Base-by-base conservation (phyloP, 805 yeast genomes). In the Metschnikowia colocasiae region DNA sequence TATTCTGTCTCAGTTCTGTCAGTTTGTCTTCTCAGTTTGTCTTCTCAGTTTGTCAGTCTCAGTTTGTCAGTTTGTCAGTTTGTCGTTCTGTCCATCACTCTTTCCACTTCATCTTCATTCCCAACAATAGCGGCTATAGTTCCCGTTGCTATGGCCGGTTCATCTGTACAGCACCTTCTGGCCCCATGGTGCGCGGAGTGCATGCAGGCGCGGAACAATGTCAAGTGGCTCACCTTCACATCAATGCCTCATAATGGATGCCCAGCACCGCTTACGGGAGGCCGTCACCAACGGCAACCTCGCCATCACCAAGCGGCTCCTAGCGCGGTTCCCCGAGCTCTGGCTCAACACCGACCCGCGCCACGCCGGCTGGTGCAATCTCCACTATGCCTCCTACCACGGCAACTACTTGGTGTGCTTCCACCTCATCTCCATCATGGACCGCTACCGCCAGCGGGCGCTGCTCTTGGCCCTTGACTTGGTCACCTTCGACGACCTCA, bases 321-420 rank as follows among this genome's bases (percentile, higher is more conserved):
- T 88, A n/a, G 71, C 76, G 45, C 73, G 89, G 32, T 83, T 74
- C 54, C 94, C 95, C 0, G 83, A 80, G 27, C 70, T 87, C 33
- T 62, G 88, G 52, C 82, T 81, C 50, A 85, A 87, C 59, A 71
- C 81, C 20, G 86, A 89, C 59, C 78, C 89, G 4, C 26, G 60
- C 30, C 25, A 64, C 19, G 81, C 83, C 58, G 96, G 96, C 1
- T 88, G 96, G 96, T 75, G 86, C 13, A 82, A 85, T 32, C 68
- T 88, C 40, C 96, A 88, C 62, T 87, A 87, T 63, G 90, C 95
- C 0, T 81, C 92, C 3, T 84, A 61, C 57, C 68, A 84, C 58
- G 94, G 95, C 36, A 76, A 83, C 51, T 83, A 82, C 56, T 75
- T 84, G 46, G 74, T 87, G 12, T 84, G 90, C 62, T 84, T 74